Conservation (phyloP, 164 flowering plant species). For the Saururus chinensis region DNA sequence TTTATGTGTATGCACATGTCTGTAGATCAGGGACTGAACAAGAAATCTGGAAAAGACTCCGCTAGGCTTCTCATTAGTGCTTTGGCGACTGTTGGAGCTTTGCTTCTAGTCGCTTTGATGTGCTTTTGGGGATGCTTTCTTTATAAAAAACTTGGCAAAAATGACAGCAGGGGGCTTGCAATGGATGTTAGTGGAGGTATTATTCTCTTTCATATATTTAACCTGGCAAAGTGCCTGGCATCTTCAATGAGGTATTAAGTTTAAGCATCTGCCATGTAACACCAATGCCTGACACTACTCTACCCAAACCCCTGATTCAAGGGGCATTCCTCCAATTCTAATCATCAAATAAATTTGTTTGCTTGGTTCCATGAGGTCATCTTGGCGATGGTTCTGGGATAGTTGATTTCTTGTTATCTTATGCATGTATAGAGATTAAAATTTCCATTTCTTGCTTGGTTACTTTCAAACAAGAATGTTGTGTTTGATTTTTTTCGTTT, state of each 20-base stretch:
- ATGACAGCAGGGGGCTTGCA: conserved; percentile 53
- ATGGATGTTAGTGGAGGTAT: conserved; percentile 85
- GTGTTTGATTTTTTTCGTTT: too few relatives aligned
- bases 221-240: neutral
- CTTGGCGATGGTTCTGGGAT: neutral
- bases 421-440: too few relatives aligned
- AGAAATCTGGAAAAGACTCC: conserved; percentile 36
- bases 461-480: too few relatives aligned
- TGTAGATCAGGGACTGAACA: conserved; percentile 31
- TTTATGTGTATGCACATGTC: neutral
- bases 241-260: neutral
- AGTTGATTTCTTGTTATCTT: too few relatives aligned
- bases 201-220: neutral
- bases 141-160: conserved; percentile 81
- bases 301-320: neutral
- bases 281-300: neutral
- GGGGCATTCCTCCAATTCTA: neutral
- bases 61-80: conserved; percentile 82
- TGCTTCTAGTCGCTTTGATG: conserved; percentile 93
- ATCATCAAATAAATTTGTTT: neutral
- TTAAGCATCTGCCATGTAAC: neutral
- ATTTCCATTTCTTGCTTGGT: too few relatives aligned
- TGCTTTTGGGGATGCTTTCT: conserved; percentile 99
- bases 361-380: neutral
- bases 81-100: conserved; percentile 89